phyloP scores from a whole-genome alignment of 805 yeast species.

The Wickerhamomyces canadensis region DNA sequence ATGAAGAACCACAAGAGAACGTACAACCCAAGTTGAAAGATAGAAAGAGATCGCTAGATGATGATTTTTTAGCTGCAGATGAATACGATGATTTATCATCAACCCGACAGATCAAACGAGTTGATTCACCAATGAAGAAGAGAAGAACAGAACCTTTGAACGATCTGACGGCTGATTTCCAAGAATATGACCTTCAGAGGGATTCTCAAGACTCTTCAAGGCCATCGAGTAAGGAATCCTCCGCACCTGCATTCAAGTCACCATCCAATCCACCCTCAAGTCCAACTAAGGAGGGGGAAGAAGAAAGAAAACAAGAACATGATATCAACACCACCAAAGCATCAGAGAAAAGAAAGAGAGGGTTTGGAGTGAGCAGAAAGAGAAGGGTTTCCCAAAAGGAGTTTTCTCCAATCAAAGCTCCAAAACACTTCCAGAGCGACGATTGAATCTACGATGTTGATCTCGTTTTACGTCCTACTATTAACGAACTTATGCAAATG shows the following conservation, averaged over 20 bases:
- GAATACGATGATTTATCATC: conserved; percentile 1
- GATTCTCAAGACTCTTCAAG: not conserved
- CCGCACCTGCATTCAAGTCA: not conserved
- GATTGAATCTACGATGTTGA: conserved; percentile 4
- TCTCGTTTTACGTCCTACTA: no score
- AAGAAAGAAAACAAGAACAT: not conserved
- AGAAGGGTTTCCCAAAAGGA: conserved; percentile 14
- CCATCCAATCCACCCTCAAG: not conserved
- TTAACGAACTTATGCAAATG: no score
- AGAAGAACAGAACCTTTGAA: conserved; percentile 10
- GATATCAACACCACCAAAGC: not conserved
- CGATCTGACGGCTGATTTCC: conserved; percentile 11
- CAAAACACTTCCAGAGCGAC: conserved; percentile 15
- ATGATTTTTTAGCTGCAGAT: not conserved
- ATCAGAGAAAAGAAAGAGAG: conserved; percentile 7
- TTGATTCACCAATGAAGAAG: conserved; percentile 7
- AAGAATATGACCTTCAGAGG: conserved; percentile 11
- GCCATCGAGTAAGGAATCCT: not conserved
- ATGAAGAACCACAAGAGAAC: not conserved
- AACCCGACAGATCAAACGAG: conserved; percentile 1
- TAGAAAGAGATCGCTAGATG: conserved; percentile 1
- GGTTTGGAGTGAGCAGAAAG: conserved; percentile 21
- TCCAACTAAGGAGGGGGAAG: not conserved
- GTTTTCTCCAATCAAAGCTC: conserved; percentile 22
- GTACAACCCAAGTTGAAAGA: not conserved